phyloP scores from a whole-genome alignment of 2,329 filamentous ascomycete species.

The Colletotrichum gigasporum region DNA sequence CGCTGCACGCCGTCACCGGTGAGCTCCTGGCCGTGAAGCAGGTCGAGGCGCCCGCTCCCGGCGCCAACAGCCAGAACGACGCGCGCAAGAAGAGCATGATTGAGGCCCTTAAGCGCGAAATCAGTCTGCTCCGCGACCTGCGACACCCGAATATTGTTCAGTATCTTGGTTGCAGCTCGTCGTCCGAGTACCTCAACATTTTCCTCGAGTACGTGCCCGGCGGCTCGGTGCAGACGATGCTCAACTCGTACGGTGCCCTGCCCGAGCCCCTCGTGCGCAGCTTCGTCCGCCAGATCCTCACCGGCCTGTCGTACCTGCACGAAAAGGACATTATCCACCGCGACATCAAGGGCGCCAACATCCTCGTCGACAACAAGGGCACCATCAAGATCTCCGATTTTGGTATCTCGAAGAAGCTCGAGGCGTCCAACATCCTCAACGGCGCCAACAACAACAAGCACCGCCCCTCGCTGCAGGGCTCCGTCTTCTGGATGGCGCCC shows the following conservation, averaged over 20 bases:
- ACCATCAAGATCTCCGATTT: conserved; percentile 99
- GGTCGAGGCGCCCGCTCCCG: conserved; percentile 86
- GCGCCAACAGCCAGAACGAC: conserved; percentile 83
- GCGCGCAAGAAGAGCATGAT: conserved; percentile 98
- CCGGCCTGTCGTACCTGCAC: conserved; percentile 92
- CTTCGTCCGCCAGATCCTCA: conserved; percentile 95
- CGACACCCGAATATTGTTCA: conserved; percentile 98
- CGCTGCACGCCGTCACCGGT: conserved; percentile 93
- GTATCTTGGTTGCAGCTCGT: conserved; percentile 94
- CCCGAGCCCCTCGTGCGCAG: conserved; percentile 93
- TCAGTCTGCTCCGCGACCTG: conserved; percentile 90
- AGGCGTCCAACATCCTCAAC: conserved; percentile 84
- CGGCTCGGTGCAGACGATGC: conserved; percentile 97
- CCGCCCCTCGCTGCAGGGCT: conserved; percentile 87
- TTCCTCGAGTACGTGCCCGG: conserved; percentile 99
- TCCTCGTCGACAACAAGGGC: conserved; percentile 98
- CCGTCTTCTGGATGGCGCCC: conserved; percentile 99
- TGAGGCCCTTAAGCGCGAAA: conserved; percentile 95
- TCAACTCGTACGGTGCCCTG: conserved; percentile 96
- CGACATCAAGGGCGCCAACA: conserved; percentile 99
- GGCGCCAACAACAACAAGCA: conserved; percentile 74
- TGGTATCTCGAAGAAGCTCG: conserved; percentile 97
- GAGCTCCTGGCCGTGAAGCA: conserved; percentile 99
- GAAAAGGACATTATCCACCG: conserved; percentile 96
- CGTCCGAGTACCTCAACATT: conserved; percentile 94